phyloP scores from a whole-genome alignment of 2,329 filamentous ascomycete species.

The Diaporthe batatas region DNA sequence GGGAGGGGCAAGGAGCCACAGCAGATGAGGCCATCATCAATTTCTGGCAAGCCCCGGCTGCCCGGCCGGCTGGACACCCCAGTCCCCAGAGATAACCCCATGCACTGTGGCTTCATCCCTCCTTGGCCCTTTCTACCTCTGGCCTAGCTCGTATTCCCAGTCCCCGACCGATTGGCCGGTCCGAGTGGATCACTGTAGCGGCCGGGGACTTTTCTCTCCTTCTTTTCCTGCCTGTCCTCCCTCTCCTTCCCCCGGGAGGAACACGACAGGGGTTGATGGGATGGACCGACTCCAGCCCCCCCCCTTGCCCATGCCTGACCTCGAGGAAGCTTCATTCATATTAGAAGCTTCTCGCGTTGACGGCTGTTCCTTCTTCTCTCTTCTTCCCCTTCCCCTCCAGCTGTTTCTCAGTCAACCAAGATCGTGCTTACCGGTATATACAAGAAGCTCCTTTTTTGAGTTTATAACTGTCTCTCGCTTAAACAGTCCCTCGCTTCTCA shows the following conservation, averaged over 20 bases:
- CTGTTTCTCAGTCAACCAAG: constrained; percentile 30
- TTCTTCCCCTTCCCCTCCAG: constrained; percentile 10
- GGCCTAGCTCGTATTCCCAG: constrained; percentile 26
- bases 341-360: constrained; percentile 34
- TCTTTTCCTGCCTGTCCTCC: background rate
- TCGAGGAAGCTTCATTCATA: constrained; percentile 35
- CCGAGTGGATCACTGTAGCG: constrained; percentile 22
- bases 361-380: constrained; percentile 7
- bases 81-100: constrained; percentile 25
- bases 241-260: constrained; percentile 5
- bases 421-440: constrained; percentile 19
- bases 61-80: constrained; percentile 8
- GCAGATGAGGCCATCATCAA: constrained; percentile 39
- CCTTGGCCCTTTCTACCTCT: constrained; percentile 17
- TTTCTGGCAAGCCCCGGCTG: constrained; percentile 16
- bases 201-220: constrained; percentile 24
- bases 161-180: constrained; percentile 19
- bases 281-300: constrained; percentile 4
- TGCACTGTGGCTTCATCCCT: constrained; percentile 31
- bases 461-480: constrained; percentile 26
- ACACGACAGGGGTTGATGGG: constrained; percentile 13
- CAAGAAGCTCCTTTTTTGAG: constrained; percentile 6
- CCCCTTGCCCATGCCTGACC: constrained; percentile 13
- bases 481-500: constrained; percentile 27
- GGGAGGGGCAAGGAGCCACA: constrained; percentile 14